phyloP scores from a whole-genome alignment of 1,284 basidiomycete species.

The Melanopsichium pennsylvanicum region DNA sequence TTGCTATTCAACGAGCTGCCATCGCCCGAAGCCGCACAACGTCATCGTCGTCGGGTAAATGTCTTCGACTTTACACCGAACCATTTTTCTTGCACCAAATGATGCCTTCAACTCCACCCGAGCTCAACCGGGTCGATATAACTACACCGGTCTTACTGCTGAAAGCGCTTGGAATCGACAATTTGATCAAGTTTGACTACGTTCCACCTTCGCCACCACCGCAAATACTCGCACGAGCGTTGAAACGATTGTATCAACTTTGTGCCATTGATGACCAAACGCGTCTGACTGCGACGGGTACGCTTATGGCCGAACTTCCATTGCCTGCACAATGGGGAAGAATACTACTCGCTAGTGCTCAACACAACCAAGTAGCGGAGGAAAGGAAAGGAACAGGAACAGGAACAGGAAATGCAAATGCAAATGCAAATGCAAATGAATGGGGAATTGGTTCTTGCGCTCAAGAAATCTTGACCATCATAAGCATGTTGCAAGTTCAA shows the following conservation, averaged over 20 bases:
- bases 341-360: constrained; percentile 52
- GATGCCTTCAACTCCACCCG: constrained; percentile 78
- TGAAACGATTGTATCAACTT: constrained; percentile 72
- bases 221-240: constrained; percentile 81
- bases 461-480: constrained; percentile 91
- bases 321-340: constrained; percentile 72
- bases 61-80: constrained; percentile 88
- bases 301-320: constrained; percentile 71
- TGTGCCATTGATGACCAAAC: constrained; percentile 70
- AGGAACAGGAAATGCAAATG: too few relatives aligned
- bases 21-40: too few relatives aligned
- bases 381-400: too few relatives aligned
- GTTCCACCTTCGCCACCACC: constrained; percentile 80
- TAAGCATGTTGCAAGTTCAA: constrained; percentile 82
- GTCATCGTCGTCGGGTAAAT: too few relatives aligned
- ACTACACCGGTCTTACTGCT: constrained; percentile 87
- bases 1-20: constrained; percentile 66
- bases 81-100: constrained; percentile 71
- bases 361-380: constrained; percentile 50
- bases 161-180: constrained; percentile 86
- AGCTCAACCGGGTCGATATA: constrained; percentile 87
- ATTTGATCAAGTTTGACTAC: constrained; percentile 88
- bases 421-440: too few relatives aligned
- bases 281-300: constrained; percentile 69
- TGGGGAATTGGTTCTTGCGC: too few relatives aligned